Percentiles rank a stretch among this genome's conserved stretches.
Evolutionary conservation across 2,329 filamentous ascomycete species (phyloP).

Genomic region (Microcyclospora tardicrescens): DNA sequence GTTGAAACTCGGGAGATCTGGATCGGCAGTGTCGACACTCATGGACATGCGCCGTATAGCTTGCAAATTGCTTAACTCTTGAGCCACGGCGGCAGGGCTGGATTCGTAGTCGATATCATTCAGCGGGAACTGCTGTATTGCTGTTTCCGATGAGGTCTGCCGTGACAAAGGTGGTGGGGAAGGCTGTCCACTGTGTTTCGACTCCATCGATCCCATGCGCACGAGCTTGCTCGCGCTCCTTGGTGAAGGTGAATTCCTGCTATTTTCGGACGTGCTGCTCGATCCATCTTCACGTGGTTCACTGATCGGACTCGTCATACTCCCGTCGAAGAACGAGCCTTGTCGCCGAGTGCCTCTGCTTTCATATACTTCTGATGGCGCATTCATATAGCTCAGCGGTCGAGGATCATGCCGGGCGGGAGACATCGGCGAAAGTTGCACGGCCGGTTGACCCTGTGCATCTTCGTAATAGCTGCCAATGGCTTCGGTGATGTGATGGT

Average conservation of each 20-base stretch:
- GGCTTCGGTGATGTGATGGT: conserved; percentile 86
- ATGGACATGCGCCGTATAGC: conserved; percentile 87
- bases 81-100: conserved; percentile 74
- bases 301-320: conserved; percentile 10
- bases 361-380: conserved; percentile 38
- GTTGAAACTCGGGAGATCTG: conserved; percentile 63
- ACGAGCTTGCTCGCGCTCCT: conserved; percentile 5
- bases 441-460: conserved; percentile 17
- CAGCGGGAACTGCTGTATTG: conserved; percentile 45
- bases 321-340: conserved; percentile 16
- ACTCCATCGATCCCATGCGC: conserved; percentile 25
- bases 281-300: conserved; percentile 3
- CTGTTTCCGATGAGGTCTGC: conserved; percentile 22
- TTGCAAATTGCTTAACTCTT: conserved; percentile 85
- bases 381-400: conserved; percentile 62
- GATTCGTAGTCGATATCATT: conserved; percentile 84
- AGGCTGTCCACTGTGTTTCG: conserved; percentile 15
- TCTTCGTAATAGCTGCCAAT: conserved; percentile 78
- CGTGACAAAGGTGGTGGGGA: conserved; percentile 29
- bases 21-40: conserved; percentile 62
- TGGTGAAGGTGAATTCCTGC: conserved; percentile 7
- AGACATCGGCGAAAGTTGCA: not conserved
- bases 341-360: conserved; percentile 12
- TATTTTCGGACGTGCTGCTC: not conserved
- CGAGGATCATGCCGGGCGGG: conserved; percentile 46